phyloP scores from a whole-genome alignment of 2,329 filamentous ascomycete genomes.

The Aspergillus niger region DNA sequence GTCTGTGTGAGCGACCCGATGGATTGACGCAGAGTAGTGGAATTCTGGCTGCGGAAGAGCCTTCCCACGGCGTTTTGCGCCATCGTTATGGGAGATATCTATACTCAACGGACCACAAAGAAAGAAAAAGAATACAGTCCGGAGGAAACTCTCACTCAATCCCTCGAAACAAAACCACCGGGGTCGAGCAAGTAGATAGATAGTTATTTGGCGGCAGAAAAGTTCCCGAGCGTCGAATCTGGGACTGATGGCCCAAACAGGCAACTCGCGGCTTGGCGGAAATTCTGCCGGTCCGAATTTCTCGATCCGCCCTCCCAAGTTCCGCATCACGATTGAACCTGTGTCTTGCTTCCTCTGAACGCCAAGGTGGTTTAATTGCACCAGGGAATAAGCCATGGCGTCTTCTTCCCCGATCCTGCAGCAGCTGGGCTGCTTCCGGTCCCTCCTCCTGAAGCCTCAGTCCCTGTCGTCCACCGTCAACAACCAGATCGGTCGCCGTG shows the following conservation, averaged over 20 bases:
- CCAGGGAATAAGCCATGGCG: slow-evolving; percentile 54
- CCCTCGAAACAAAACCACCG: neutral
- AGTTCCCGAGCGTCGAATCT: slow-evolving; percentile 25
- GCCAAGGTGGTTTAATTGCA: slow-evolving; percentile 31
- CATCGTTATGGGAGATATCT: slow-evolving; percentile 30
- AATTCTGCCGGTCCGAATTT: slow-evolving; percentile 41
- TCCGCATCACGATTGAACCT: slow-evolving; percentile 21
- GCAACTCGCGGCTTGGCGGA: slow-evolving; percentile 37
- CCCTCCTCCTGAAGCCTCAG: slow-evolving; percentile 57
- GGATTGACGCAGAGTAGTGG: slow-evolving; percentile 35
- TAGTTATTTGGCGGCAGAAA: slow-evolving; percentile 28
- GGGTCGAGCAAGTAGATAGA: neutral
- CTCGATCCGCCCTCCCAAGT: slow-evolving; percentile 25
- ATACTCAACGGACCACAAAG: neutral
- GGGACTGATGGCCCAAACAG: slow-evolving; percentile 23
- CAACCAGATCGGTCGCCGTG: slow-evolving; percentile 42
- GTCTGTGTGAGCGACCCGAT: slow-evolving; percentile 34
- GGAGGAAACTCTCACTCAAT: neutral
- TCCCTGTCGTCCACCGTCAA: slow-evolving; percentile 56
- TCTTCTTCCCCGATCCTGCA: slow-evolving; percentile 59
- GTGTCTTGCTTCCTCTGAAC: slow-evolving; percentile 15
- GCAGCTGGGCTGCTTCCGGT: slow-evolving; percentile 71
- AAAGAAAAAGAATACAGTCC: neutral
- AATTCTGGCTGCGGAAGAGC: slow-evolving; percentile 40
- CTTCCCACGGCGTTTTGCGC: slow-evolving; percentile 42